These are phyloP conservation scores for Pelagomonas calceolata DNA, from an alignment of 108 stramenopile genomes.

Conservation along the genomic window DNA sequence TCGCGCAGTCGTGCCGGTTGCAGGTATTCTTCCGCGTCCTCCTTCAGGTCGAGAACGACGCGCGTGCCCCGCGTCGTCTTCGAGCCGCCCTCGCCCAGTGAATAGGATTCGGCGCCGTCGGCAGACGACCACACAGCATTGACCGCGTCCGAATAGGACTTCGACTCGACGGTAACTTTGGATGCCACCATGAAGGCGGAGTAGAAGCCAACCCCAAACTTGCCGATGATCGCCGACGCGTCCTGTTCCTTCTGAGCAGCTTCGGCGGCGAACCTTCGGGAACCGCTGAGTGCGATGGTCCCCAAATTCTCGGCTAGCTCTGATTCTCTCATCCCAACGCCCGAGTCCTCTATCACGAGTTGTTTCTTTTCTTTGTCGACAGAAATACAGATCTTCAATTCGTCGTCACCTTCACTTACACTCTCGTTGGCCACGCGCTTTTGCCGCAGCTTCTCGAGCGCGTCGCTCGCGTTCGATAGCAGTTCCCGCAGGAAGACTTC, in stretches of 20 bases:
- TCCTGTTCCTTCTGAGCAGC: conserved; percentile 49
- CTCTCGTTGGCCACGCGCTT: conserved; percentile 38
- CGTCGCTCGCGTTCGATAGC: conserved; percentile 89
- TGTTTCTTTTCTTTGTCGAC: conserved; percentile 70
- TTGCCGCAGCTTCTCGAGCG: conserved; percentile 89
- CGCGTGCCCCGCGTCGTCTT: conserved; percentile 24
- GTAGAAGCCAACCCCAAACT: conserved; percentile 99
- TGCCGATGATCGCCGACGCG: conserved; percentile 70
- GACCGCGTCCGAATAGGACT: conserved; percentile 57
- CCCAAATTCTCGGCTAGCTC: conserved; percentile 85
- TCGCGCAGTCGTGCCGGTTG: conserved; percentile 63
- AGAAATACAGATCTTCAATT: conserved; percentile 60
- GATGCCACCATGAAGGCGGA: conserved; percentile 92
- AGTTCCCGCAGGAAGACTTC: conserved; percentile 97
- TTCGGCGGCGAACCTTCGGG: conserved; percentile 49
- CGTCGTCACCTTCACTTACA: conserved; percentile 33
- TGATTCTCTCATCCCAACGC: conserved; percentile 85
- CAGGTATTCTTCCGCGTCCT: conserved; percentile 64
- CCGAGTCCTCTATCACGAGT: conserved; percentile 85
- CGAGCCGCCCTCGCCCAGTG: conserved; percentile 33
- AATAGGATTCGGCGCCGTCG: conserved; percentile 51
- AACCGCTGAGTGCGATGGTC: conserved; percentile 90
- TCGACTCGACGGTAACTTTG: conserved; percentile 80
- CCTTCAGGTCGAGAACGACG: conserved; percentile 73
- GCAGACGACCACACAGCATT: conserved; percentile 62